phyloP scores from a whole-genome alignment of 2,329 filamentous ascomycete genomes.

The Colletotrichum sp. region DNA sequence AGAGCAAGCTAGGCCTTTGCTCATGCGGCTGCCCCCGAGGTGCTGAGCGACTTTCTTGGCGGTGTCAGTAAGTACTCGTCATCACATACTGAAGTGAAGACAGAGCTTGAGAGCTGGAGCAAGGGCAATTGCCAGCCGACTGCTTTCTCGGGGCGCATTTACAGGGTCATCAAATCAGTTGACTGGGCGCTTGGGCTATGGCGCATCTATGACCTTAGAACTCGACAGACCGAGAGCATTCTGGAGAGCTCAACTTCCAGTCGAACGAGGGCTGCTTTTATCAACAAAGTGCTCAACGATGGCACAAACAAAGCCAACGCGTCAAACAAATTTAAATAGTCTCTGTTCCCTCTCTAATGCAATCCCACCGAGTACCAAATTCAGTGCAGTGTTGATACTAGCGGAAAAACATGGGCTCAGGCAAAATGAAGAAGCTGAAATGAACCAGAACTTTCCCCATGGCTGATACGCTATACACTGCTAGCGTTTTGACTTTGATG shows the following conservation, averaged over 20 bases:
- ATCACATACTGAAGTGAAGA: background rate
- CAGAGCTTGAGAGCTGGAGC: background rate
- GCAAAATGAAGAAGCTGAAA: background rate
- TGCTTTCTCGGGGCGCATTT: background rate
- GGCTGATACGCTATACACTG: background rate
- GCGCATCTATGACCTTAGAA: background rate
- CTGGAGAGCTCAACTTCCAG: background rate
- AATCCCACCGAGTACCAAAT: background rate
- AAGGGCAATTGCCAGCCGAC: background rate
- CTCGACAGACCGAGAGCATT: background rate
- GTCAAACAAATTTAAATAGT: fast-evolving
- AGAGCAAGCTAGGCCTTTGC: background rate
- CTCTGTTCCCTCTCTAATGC: background rate
- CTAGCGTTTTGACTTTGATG: background rate
- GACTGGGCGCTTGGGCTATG: background rate
- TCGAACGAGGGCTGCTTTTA: background rate
- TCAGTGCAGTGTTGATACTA: fast-evolving
- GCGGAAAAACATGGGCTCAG: background rate
- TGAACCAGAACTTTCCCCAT: too few species aligned
- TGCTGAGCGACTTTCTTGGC: background rate
- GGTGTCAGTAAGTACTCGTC: background rate
- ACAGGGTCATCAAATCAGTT: background rate
- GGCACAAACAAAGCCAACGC: background rate
- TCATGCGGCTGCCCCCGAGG: background rate
- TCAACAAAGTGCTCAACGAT: background rate